Percentiles rank a stretch among this genome's conserved stretches.
phyloP scores from a whole-genome alignment of 306 rosid genomes.

The Cucurbita pepo region DNA sequence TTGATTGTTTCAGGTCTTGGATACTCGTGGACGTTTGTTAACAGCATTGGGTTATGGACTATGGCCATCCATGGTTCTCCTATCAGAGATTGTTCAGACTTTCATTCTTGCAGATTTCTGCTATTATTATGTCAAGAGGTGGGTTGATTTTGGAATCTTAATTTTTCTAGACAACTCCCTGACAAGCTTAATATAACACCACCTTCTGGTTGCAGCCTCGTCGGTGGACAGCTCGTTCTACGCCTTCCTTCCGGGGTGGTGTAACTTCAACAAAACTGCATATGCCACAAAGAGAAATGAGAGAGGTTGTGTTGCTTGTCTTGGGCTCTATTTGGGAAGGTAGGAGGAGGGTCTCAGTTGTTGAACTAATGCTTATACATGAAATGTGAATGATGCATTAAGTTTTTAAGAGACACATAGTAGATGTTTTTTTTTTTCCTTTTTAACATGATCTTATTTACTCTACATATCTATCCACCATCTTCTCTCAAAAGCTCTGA shows the following conservation, averaged over 20 bases:
- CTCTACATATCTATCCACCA: neutral
- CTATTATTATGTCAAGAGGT: conserved; percentile 71
- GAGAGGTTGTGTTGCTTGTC: neutral
- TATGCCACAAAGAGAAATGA: neutral
- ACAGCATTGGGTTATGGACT: conserved; percentile 66
- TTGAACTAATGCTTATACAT: neutral
- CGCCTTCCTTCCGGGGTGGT: conserved; percentile 70
- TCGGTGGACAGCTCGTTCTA: conserved; percentile 60
- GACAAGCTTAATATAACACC: neutral
- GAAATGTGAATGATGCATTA: conserved; percentile 1
- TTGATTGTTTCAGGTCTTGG: conserved; percentile 33
- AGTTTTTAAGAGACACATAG: neutral
- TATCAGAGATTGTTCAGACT: conserved; percentile 64
- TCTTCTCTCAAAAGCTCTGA: neutral
- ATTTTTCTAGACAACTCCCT: neutral
- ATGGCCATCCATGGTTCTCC: conserved; percentile 62
- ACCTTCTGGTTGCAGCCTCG: conserved; percentile 29
- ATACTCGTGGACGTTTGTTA: conserved; percentile 43
- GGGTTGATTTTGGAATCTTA: neutral
- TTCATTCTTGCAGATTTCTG: conserved; percentile 74
- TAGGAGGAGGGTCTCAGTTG: neutral
- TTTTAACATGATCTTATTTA: neutral
- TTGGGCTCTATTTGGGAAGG: neutral
- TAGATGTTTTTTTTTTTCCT: neutral
- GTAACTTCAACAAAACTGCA: conserved; percentile 9